phyloP scores from a whole-genome alignment of 2,329 filamentous ascomycete genomes.

The Clonostachys rhizophaga region DNA sequence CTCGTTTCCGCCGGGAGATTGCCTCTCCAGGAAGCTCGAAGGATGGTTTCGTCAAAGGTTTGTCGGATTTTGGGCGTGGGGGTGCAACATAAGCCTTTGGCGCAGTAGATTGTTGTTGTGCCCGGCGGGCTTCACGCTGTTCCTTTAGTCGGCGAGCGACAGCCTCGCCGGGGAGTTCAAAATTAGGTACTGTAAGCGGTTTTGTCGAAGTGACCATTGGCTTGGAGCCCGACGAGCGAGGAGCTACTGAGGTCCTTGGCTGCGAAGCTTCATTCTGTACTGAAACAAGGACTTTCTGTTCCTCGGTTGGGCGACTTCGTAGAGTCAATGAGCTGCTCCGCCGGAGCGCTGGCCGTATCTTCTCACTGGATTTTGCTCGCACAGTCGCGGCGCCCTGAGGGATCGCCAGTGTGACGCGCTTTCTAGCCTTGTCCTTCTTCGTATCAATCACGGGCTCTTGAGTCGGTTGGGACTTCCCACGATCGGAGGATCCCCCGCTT shows the following conservation, averaged over 20 bases:
- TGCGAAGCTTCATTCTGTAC: conserved; percentile 6
- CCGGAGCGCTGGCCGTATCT: conserved; percentile 30
- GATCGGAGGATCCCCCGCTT: neutral
- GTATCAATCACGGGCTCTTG: too few species aligned
- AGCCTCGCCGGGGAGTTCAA: conserved; percentile 60
- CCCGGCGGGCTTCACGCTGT: conserved; percentile 49
- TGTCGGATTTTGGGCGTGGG: conserved; percentile 43
- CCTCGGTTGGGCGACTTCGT: conserved; percentile 16
- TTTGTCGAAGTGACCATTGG: conserved; percentile 46
- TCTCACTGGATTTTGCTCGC: conserved; percentile 30
- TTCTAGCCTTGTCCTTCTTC: conserved; percentile 6
- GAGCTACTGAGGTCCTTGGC: conserved; percentile 10
- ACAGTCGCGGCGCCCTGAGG: conserved; percentile 28
- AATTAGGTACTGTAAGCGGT: conserved; percentile 47
- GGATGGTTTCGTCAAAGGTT: conserved; percentile 45
- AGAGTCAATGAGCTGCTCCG: conserved; percentile 34
- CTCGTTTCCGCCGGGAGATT: conserved; percentile 50
- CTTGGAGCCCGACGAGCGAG: conserved; percentile 25
- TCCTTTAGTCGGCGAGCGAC: conserved; percentile 53
- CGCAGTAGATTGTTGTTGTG: conserved; percentile 24
- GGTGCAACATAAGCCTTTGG: conserved; percentile 28
- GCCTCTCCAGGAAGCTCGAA: conserved; percentile 63
- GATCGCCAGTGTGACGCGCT: conserved; percentile 19
- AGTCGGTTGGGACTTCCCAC: neutral
- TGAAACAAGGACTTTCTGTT: conserved; percentile 1